Evolutionary conservation across 306 rosid species (phyloP).

Genomic region (Glycine latifolia): DNA sequence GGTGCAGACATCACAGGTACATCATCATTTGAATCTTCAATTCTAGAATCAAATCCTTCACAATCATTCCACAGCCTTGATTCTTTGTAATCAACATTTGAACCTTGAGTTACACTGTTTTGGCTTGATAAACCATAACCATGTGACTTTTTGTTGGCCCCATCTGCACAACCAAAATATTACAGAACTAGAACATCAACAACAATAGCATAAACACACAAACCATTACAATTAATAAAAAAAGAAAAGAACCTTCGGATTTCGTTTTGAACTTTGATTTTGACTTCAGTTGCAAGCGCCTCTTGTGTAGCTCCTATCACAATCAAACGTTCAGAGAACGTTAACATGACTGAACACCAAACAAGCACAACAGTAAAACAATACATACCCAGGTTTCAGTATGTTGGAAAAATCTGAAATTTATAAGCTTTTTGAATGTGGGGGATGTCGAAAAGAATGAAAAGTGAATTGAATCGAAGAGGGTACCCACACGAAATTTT

Average conservation of each 20-base stretch:
- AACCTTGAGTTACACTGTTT: constrained; percentile 45
- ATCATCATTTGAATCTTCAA: constrained; percentile 44
- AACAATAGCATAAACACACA: not conserved
- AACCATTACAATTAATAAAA: not conserved
- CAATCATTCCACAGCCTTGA: constrained; percentile 5
- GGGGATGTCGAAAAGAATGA: not conserved
- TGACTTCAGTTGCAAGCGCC: constrained; percentile 73
- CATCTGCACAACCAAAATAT: constrained; percentile 46
- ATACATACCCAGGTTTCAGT: constrained; percentile 26
- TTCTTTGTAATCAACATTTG: constrained; percentile 45
- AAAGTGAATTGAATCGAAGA: constrained; percentile 10
- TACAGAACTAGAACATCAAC: not conserved
- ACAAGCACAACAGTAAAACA: not conserved
- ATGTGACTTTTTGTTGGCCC: constrained; percentile 43
- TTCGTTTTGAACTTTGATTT: constrained; percentile 63
- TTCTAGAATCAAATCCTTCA: constrained; percentile 40
- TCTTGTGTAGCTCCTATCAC: constrained; percentile 73
- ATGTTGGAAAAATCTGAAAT: not conserved
- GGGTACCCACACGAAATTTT: constrained; percentile 61
- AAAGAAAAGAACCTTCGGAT: constrained; percentile 54
- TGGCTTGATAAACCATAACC: constrained; percentile 28
- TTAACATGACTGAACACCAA: constrained; percentile 11
- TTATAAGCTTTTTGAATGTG: not conserved
- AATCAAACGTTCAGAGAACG: not conserved
- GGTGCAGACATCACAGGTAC: constrained; percentile 29